phyloP scores from a whole-genome alignment of 2,329 filamentous ascomycete genomes.

The Penicillium sp. region DNA sequence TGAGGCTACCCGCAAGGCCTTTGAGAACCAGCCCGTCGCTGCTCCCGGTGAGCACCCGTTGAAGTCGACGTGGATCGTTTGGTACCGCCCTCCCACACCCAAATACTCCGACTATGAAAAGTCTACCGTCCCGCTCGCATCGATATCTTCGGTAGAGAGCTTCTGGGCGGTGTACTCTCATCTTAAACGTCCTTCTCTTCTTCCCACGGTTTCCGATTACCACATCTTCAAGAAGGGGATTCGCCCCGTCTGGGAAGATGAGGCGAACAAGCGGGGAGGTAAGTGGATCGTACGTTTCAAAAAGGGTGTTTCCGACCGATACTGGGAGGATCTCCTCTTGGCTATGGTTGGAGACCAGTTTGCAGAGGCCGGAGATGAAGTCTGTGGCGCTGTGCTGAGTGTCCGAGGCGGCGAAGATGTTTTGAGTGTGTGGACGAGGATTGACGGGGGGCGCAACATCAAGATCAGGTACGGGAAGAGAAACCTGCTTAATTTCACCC shows the following conservation, averaged over 20 bases:
- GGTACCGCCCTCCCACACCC: conserved; percentile 91
- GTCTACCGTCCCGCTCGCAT: conserved; percentile 77
- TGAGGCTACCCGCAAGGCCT: conserved; percentile 31
- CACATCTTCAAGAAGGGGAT: conserved; percentile 97
- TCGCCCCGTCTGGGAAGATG: conserved; percentile 95
- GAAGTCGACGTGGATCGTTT: conserved; percentile 87
- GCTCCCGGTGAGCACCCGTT: conserved; percentile 50
- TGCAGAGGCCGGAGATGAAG: conserved; percentile 79
- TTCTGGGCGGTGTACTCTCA: conserved; percentile 87
- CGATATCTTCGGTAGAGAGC: conserved; percentile 72
- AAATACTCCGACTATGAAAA: conserved; percentile 99
- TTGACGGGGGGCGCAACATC: conserved; percentile 82
- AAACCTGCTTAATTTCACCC: conserved; percentile 3
- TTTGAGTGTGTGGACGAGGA: conserved; percentile 93
- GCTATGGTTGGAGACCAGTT: conserved; percentile 93
- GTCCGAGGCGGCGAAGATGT: conserved; percentile 94
- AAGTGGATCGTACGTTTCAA: conserved; percentile 97
- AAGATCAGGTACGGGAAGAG: conserved; percentile 69
- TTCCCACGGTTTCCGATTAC: conserved; percentile 92
- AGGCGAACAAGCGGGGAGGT: conserved; percentile 88
- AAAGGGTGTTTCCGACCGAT: conserved; percentile 92
- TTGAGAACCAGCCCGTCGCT: conserved; percentile 31
- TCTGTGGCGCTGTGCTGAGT: conserved; percentile 89
- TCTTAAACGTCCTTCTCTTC: conserved; percentile 74
- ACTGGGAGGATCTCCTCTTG: conserved; percentile 89